phyloP scores from a whole-genome alignment of 805 yeast genomes.

The Ogataea pini region DNA sequence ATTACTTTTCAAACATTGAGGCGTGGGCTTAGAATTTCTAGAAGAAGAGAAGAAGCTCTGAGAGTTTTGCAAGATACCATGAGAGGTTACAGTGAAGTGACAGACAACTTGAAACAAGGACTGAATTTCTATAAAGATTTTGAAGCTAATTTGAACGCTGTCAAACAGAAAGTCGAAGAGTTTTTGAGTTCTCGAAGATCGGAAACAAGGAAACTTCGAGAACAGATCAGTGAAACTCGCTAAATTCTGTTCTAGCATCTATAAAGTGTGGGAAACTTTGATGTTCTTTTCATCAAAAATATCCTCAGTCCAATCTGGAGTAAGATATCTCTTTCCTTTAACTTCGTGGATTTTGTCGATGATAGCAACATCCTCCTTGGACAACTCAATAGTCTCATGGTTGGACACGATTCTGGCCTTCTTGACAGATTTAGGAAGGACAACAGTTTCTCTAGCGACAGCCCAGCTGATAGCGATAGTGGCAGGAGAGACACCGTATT shows the following conservation, averaged over 20 bases:
- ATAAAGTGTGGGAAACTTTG: background rate
- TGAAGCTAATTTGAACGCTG: slow-evolving; percentile 41
- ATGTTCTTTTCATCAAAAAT: slow-evolving; percentile 28
- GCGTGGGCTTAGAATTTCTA: slow-evolving; percentile 34
- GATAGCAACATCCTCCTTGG: slow-evolving; percentile 38
- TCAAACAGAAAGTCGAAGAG: slow-evolving; percentile 42
- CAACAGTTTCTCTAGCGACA: slow-evolving; percentile 49
- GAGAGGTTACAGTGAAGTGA: slow-evolving; percentile 54
- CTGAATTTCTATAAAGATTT: slow-evolving; percentile 68
- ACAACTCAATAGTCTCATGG: slow-evolving; percentile 36
- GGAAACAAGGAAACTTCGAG: slow-evolving; percentile 10
- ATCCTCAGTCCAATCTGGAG: slow-evolving; percentile 40
- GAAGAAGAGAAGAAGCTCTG: slow-evolving; percentile 48
- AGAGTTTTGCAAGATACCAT: slow-evolving; percentile 53
- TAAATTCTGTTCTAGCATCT: background rate
- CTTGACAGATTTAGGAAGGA: slow-evolving; percentile 40
- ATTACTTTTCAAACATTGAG: slow-evolving; percentile 36
- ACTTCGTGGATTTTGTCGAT: slow-evolving; percentile 33
- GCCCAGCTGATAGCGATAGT: slow-evolving; percentile 60
- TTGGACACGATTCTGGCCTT: slow-evolving; percentile 38
- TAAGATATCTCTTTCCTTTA: slow-evolving; percentile 38
- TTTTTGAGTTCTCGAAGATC: slow-evolving; percentile 27
- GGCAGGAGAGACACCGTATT: slow-evolving; percentile 47
- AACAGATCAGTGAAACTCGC: slow-evolving; percentile 3
- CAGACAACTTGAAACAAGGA: slow-evolving; percentile 66